Evolutionary conservation across 169 alveolate species (phyloP), one percentile per base, ranked within the genome.

Genomic region (Toxoplasma gondii): DNA sequence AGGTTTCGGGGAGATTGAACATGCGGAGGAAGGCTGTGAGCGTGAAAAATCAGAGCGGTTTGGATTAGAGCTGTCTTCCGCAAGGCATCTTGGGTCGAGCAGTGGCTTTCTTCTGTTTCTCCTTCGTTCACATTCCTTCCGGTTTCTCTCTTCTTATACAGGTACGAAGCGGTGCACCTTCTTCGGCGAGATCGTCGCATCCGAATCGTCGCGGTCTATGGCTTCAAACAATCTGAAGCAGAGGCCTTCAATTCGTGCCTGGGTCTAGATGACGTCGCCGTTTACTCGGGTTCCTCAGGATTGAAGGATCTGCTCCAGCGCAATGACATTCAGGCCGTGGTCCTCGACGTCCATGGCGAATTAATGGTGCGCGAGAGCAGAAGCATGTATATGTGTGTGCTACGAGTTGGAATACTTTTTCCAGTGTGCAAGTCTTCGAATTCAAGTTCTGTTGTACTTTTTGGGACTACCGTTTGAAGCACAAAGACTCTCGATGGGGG

Each of bases 171-270:
- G n/a, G 78, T 86, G 39, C 95, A 83, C 1, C 92, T 92, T 34
- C 95, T 92, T 36, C 95, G 95, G 29, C 92, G 95, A 44, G 95
- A 92, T 64, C 83, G 41, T 34, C 95, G 95, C 64, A n/a, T 92
- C 54, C 41, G 84, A 92, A 84, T 92, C 88, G 80, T 44, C 31
- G 95, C 95, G 38, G 92, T 88, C 36, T 92, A 83, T 45, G 92
- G 90, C 22, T 92, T 84, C 88, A 92, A 84, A 44, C 93, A 92
- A 34, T 91, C 80, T 12, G 95, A 92, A 12, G 88, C 69, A 10
- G 88, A 34, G 27, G 36, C 82, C 16, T 88, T 92, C 54, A 82
- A 80, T 19, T 10, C 27, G 49, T n/a, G 39, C n/a, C 90, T 82
- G 17, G 67, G 31, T 36, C 67, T 44, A 5, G 88, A 70, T 36